Base-by-base conservation (phyloP, 768 basidiomycete genomes). In the Leccinum broughii region DNA sequence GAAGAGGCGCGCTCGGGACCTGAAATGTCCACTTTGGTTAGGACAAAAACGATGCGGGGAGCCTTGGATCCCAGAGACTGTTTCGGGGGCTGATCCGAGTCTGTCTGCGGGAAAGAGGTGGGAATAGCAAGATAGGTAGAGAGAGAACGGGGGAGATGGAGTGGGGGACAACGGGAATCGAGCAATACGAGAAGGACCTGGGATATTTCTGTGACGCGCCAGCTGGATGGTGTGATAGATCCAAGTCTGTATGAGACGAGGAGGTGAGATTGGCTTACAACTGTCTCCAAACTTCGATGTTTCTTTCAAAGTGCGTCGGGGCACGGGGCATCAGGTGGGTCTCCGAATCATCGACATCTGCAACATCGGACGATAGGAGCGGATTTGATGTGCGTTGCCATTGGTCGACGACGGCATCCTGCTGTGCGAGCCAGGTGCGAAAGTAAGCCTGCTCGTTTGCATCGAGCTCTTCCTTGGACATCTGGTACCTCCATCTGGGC, bases 231-330 rank as follows among this genome's bases (percentile, higher is more conserved):
- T 46, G 51, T 57, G 26, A 20, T 26, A 37, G 22, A 54, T 58
- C 34, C 56, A 52, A 57, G 52, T 48, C 52, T 52, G 26, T 11
- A 51, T 35, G 46, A 50, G 54, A 52, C 37, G 60, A 39, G 17
- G 60, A 39, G 17, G 56, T 13, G 51, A 34, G 57, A 56, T 50
- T 55, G 17, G 80, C 89, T 66, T 73, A 92, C 86, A 98, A 76
- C 77, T 98, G 96, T 63, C 95, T 77, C 95, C 95, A 98, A 14
- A 97, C 94, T 70, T 97, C 92, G 50, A 97, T 68, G 72, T 98
- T 97, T 46, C 91, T 83, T 74, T 97, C 95, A 72, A 86, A 97
- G 73, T 88, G 87, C 1, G 89, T 87, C 2, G 89, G 86, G 4
- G 91, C 89, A 49, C 77, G 76, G 10, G 85, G 86, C 81, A 87